A percentile compares a stretch with the other conserved stretches of the same genome.
Evolutionary conservation across 768 basidiomycete species (phyloP).

Genomic region (Ramaria sp.): DNA sequence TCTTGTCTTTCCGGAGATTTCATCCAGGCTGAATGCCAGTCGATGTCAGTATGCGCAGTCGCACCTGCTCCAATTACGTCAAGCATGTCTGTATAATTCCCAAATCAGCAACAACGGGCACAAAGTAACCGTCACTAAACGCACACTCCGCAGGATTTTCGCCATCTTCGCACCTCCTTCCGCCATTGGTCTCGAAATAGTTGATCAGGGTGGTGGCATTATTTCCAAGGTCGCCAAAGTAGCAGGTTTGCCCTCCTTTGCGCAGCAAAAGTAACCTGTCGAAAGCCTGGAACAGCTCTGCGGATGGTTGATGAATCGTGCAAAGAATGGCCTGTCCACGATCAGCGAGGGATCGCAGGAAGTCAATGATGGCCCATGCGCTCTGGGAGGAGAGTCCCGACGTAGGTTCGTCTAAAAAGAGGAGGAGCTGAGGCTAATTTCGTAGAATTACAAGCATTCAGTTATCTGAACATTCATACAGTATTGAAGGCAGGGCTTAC

Average conservation of each 20-base stretch:
- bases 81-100: constrained; percentile 29
- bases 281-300: constrained; percentile 75
- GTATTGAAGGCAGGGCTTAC: constrained; percentile 22
- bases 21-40: constrained; percentile 57
- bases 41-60: constrained; percentile 38
- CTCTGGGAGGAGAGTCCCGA: constrained; percentile 81
- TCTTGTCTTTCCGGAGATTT: constrained; percentile 39
- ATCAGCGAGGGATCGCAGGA: constrained; percentile 66
- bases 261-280: constrained; percentile 69
- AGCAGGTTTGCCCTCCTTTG: constrained; percentile 67
- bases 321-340: constrained; percentile 86
- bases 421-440: constrained; percentile 50
- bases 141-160: constrained; percentile 65
- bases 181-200: constrained; percentile 72
- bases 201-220: constrained; percentile 50
- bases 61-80: constrained; percentile 70
- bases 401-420: constrained; percentile 87
- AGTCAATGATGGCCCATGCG: constrained; percentile 72
- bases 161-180: constrained; percentile 43
- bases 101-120: neutral
- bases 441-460: neutral
- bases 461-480: neutral
- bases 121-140: constrained; percentile 9
- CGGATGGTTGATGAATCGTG: constrained; percentile 56
- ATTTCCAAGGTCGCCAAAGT: constrained; percentile 54